Conservation (phyloP, 2,329 filamentous ascomycete genomes). For the Trichothecium sympodiale region DNA sequence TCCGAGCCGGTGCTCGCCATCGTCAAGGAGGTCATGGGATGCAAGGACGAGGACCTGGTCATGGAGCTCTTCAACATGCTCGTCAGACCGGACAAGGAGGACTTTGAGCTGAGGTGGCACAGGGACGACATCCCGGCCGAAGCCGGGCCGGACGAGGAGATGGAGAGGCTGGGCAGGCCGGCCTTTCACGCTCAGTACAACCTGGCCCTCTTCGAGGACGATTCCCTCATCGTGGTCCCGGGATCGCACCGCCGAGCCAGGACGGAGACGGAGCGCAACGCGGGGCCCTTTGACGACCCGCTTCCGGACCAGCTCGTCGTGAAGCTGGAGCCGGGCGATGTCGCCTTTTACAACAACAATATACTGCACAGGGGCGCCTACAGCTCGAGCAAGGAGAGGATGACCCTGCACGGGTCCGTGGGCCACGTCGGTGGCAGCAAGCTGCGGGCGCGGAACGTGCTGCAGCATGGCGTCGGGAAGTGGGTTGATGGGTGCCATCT, state of each 20-base stretch:
- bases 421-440: slow-evolving; percentile 45
- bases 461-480: slow-evolving; percentile 61
- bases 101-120: slow-evolving; percentile 76
- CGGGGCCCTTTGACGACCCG: slow-evolving; percentile 50
- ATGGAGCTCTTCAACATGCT: slow-evolving; percentile 87
- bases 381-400: slow-evolving; percentile 43
- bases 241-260: slow-evolving; percentile 63
- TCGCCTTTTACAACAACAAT: slow-evolving; percentile 85
- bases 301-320: slow-evolving; percentile 58
- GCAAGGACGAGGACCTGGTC: slow-evolving; percentile 52
- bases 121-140: slow-evolving; percentile 68
- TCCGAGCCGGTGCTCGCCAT: slow-evolving; percentile 49
- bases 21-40: slow-evolving; percentile 52
- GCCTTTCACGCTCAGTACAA: slow-evolving; percentile 82
- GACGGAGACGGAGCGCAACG: slow-evolving; percentile 57
- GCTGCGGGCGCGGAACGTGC: slow-evolving; percentile 56
- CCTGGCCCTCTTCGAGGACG: slow-evolving; percentile 66
- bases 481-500: slow-evolving; percentile 55
- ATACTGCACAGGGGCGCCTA: slow-evolving; percentile 69
- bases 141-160: slow-evolving; percentile 56
- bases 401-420: slow-evolving; percentile 64
- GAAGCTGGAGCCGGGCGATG: slow-evolving; percentile 59
- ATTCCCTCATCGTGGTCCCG: slow-evolving; percentile 64
- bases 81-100: slow-evolving; percentile 52
- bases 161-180: slow-evolving; percentile 43